These are phyloP conservation scores for Cordia subcordata DNA, from an alignment of 257 asterid species.

Conservation along the genomic window DNA sequence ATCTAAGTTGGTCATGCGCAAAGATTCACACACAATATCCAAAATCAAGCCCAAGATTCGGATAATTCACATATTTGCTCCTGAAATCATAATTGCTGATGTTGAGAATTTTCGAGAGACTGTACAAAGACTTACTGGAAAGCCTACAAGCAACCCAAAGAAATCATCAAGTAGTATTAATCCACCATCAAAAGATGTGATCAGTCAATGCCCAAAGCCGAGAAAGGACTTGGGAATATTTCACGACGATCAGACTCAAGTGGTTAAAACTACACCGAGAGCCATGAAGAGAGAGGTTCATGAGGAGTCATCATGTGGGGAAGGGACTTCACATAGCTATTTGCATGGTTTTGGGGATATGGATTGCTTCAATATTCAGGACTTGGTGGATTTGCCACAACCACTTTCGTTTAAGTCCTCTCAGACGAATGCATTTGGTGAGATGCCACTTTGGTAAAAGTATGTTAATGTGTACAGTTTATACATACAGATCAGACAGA, in stretches of 20 bases:
- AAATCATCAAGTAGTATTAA: conserved; percentile 5
- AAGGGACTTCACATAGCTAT: conserved; percentile 1
- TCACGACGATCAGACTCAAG: conserved; percentile 12
- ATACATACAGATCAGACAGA: background rate
- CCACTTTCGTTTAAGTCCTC: conserved; percentile 44
- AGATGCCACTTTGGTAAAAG: conserved; percentile 42
- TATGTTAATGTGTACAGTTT: background rate
- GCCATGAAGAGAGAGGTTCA: conserved; percentile 45
- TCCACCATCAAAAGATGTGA: conserved; percentile 17
- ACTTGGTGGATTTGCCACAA: conserved; percentile 36
- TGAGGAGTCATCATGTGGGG: conserved; percentile 25
- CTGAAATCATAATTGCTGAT: conserved; percentile 63
- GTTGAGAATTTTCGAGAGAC: conserved; percentile 57
- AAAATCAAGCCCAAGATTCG: conserved; percentile 63
- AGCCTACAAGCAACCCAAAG: conserved; percentile 20
- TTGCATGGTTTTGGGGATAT: conserved; percentile 44
- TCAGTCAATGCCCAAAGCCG: conserved; percentile 12
- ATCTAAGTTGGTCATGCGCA: conserved; percentile 30
- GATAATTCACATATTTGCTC: conserved; percentile 69
- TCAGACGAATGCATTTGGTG: conserved; percentile 29
- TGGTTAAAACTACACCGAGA: conserved; percentile 3
- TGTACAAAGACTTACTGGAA: conserved; percentile 82
- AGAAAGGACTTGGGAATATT: conserved; percentile 18
- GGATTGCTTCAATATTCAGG: conserved; percentile 28
- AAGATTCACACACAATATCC: conserved; percentile 40